Percentiles rank a stretch among this genome's conserved stretches.
Conservation (phyloP, 805 yeast genomes). For the Tetrapisispora namnaoensis region DNA sequence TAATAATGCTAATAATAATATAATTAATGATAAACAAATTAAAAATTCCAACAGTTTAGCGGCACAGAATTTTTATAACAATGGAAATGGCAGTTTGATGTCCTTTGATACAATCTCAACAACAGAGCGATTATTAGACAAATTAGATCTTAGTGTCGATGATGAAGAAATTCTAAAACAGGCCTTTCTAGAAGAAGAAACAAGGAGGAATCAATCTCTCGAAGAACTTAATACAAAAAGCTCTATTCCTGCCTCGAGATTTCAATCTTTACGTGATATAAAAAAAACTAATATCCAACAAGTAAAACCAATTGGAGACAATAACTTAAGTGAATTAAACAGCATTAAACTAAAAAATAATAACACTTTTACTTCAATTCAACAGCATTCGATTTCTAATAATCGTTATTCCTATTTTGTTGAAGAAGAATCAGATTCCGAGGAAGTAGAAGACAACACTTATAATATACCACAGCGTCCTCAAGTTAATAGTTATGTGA, state of each 20-base stretch:
- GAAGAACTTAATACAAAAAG: conserved; percentile 9
- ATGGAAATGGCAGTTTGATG: conserved; percentile 9
- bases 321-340: background rate
- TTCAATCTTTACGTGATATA: conserved; percentile 20
- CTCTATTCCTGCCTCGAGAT: conserved; percentile 28
- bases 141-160: conserved; percentile 24
- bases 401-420: conserved; percentile 27
- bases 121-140: conserved; percentile 25
- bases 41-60: background rate
- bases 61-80: background rate
- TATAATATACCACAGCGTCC: background rate
- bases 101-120: conserved; percentile 26
- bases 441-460: background rate
- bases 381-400: conserved; percentile 21
- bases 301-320: background rate
- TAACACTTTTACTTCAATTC: conserved; percentile 15
- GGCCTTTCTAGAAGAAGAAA: conserved; percentile 19
- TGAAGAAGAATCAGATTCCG: conserved; percentile 21
- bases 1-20: background rate
- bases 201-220: conserved; percentile 1
- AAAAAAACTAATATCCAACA: background rate
- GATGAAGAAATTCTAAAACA: conserved; percentile 25
- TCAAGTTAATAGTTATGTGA: background rate
- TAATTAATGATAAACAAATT: background rate
- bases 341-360: conserved; percentile 8